Conservation (phyloP, 345 rosid species). For the Camelina neglecta region DNA sequence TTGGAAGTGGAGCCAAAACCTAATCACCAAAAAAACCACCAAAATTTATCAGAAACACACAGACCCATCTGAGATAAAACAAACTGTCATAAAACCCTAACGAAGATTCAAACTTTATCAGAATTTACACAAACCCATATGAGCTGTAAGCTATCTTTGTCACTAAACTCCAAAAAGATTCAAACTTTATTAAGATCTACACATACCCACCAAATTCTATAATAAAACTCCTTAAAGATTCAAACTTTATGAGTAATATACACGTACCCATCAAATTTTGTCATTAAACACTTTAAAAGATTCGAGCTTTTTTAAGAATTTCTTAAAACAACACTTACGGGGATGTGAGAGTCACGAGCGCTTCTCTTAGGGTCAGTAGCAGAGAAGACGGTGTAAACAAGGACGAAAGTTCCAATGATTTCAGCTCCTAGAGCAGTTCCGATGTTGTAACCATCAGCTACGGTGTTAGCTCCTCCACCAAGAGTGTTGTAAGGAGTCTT, state of each 20-base stretch:
- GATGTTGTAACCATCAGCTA: conserved; percentile 55
- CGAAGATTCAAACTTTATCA: conserved; percentile 3
- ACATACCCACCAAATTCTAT: neutral
- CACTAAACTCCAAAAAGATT: neutral
- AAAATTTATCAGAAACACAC: conserved; percentile 5
- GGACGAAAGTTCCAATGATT: conserved; percentile 85
- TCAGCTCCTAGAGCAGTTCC: conserved; percentile 79
- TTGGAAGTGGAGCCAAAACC: conserved; percentile 78
- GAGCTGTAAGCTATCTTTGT: neutral
- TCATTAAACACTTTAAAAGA: neutral
- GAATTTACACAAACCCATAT: neutral
- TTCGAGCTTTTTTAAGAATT: too few relatives aligned
- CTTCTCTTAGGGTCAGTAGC: conserved; percentile 93
- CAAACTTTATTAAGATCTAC: neutral
- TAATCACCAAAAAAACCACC: neutral
- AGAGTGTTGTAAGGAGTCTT: conserved; percentile 52
- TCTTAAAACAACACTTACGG: conserved; percentile 51
- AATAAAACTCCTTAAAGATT: neutral
- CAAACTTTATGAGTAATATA: neutral
- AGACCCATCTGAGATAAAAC: neutral
- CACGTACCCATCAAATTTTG: neutral
- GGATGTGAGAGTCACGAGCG: conserved; percentile 93
- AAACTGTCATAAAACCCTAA: neutral
- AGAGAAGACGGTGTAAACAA: conserved; percentile 94
- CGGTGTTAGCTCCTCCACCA: conserved; percentile 75